Evolutionary conservation across 1,284 basidiomycete genomes (phyloP), one percentile per base, ranked within the genome.

Genomic region (Trametes hirsuta): DNA sequence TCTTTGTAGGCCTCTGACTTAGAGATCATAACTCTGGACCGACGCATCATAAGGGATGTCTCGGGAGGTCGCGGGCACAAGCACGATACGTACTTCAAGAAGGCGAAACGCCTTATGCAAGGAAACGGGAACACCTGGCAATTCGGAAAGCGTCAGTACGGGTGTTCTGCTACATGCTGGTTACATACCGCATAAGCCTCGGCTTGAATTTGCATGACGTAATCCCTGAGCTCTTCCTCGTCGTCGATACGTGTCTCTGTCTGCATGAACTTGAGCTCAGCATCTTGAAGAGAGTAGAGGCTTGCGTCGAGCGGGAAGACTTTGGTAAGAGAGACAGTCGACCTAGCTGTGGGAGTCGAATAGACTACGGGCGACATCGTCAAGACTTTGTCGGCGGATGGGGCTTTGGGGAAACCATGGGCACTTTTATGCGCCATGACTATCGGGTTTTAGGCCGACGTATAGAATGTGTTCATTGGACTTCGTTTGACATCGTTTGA

Each of bases 171-270:
- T 30, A 8, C 30, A 4, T 30, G 30, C 8, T 40, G 12, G 39
- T 22, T 50, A 63, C 69, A 35, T 54, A 77, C 81, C 51, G 72
- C 65, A 58, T 79, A 80, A 8, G 80, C 82, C 51, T 76, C 75
- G 34, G 52, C 62, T 58, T 80, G 80, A n/a, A 81, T 71, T 1
- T 53, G 53, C 8, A 81, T 47, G 35, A 84, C 77, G 66, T 84
- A 82, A 48, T 69, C 53, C 67, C 74, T 82, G 47, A 83, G 68
- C 55, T 72, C 71, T 1, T 75, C 71, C 4, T 75, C 72, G 58
- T 77, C 71, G 5, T 71, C 52, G 37, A 81, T 80, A 2, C 75
- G 74, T 12, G 78, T 81, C 46, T 75, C 71, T 6, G 55, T 25
- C 65, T 75, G 76, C 68, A 79, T 73, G 60, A 81, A 80, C 2